Percentiles rank a stretch among this genome's conserved stretches.
Conservation (phyloP, 768 basidiomycete species). For the Glaciozyma antarctica region DNA sequence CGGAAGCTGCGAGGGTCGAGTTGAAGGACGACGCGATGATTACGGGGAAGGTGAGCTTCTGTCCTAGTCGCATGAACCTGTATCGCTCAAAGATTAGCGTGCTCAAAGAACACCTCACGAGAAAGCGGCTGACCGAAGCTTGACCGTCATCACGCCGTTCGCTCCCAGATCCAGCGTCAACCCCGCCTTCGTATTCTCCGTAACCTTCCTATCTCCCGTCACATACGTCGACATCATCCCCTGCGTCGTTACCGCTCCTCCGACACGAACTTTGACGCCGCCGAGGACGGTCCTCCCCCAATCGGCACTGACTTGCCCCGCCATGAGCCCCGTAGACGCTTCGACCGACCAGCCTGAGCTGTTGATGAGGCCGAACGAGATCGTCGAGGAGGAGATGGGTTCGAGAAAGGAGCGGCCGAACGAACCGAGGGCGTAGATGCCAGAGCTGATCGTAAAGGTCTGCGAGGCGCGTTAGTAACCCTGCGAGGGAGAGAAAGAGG, state of each 20-base stretch:
- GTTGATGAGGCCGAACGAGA: constrained; percentile 31
- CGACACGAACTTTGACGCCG: constrained; percentile 38
- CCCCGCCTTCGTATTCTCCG: constrained; percentile 37
- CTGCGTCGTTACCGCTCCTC: constrained; percentile 32
- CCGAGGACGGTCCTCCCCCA: constrained; percentile 36
- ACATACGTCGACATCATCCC: constrained; percentile 36
- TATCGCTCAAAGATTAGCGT: neutral
- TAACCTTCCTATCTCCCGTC: constrained; percentile 38
- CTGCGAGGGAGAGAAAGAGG: neutral
- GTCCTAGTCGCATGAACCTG: constrained; percentile 41
- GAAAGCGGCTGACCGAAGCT: constrained; percentile 10
- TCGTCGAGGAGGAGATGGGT: constrained; percentile 22
- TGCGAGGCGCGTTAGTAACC: neutral
- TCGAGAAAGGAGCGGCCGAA: constrained; percentile 35
- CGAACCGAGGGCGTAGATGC: constrained; percentile 38
- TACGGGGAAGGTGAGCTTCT: constrained; percentile 34
- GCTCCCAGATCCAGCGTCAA: constrained; percentile 30
- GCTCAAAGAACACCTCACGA: too few relatives aligned
- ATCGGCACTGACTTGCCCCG: constrained; percentile 32
- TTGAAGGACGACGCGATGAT: constrained; percentile 39
- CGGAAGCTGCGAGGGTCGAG: constrained; percentile 35
- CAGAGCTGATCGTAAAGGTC: constrained; percentile 33
- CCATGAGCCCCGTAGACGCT: constrained; percentile 27
- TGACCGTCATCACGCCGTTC: constrained; percentile 29
- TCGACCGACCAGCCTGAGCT: constrained; percentile 13